Evolutionary conservation across 768 basidiomycete genomes (phyloP).

Genomic region (Amanita subjunquillea): DNA sequence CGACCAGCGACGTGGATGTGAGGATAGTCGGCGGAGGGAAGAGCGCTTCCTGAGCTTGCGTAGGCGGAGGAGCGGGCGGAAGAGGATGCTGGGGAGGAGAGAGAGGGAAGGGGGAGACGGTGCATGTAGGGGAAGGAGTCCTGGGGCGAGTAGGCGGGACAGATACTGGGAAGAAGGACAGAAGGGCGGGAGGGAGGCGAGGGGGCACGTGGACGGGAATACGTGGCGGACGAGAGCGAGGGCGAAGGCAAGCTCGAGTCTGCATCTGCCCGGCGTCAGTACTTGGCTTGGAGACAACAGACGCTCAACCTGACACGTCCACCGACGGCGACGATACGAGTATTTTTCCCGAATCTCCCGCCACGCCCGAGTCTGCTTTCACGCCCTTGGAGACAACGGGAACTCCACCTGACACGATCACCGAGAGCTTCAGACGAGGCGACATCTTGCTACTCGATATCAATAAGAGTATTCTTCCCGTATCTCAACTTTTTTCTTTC

Average conservation of each 20-base stretch:
- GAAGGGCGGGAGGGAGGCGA: constrained; percentile 14
- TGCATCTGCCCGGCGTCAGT: not conserved
- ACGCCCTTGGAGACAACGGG: not conserved
- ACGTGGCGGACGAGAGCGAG: constrained; percentile 15
- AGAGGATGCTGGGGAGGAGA: constrained; percentile 64
- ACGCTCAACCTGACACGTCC: not conserved
- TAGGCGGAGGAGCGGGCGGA: constrained; percentile 74
- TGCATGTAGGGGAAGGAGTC: constrained; percentile 31
- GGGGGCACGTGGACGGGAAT: constrained; percentile 28
- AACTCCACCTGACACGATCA: not conserved
- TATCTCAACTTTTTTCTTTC: constrained; percentile 62
- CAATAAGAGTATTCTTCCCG: constrained; percentile 11
- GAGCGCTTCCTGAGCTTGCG: constrained; percentile 57
- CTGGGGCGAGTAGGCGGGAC: constrained; percentile 5
- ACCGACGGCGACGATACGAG: not conserved
- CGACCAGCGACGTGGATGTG: constrained; percentile 58
- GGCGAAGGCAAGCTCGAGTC: constrained; percentile 14
- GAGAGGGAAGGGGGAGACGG: constrained; percentile 50
- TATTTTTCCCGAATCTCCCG: no score
- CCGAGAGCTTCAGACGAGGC: not conserved
- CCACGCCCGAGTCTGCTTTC: not conserved
- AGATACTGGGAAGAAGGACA: constrained; percentile 4
- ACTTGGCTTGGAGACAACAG: not conserved
- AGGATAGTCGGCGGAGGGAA: constrained; percentile 49
- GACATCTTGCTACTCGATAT: not conserved